Base-by-base conservation (phyloP, 108 stramenopile genomes). In the Parmales sp. region DNA sequence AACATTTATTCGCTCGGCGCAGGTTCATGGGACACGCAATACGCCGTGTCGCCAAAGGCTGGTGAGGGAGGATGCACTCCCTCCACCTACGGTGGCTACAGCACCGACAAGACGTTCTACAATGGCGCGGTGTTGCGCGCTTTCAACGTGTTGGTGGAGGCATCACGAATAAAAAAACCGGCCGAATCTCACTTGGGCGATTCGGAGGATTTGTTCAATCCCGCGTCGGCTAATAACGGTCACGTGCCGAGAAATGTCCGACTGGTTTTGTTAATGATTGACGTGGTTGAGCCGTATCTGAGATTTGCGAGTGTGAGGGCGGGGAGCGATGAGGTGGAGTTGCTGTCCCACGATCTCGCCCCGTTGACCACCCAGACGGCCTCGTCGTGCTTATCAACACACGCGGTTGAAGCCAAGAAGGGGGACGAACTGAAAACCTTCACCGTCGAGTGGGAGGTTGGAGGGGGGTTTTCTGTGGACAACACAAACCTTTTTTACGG, bases 211-310 rank as follows among this genome's bases (percentile, higher is more conserved):
- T 37, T 90, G 54, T 73, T 88, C 8, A 75, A 71, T 28, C 67
- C 67, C 29, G 64, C 60, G 64, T 77, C 81, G 22, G 64, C 28
- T 0, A 87, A 75, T 18, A 84, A 90, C 64, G 92, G 90, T 0
- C 89, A 91, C 75, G 79, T 97, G 11, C 82, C 94, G 28, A 71
- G 88, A 18, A 96, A 97, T 63, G 76, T 97, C 63, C 88, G 89
- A 16, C 72, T 97, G 49, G 80, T 88, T 0, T 74, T 98, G 31
- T 39, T 87, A 44, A 72, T 85, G 11, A 76, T 84, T 1, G 97
- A 98, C 65, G 60, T 94, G 20, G 91, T 92, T 0, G 79, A 94
- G 73, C 95, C 97, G 19, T 96, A 93, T 71, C 84, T 91, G 60
- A 45, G 1, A 69, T 90, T 28, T 69, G 76, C 25, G 72, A 60